Evolutionary conservation across 106 monocot genomes (phyloP).

Genomic region (Dioscorea zingiberensis): DNA sequence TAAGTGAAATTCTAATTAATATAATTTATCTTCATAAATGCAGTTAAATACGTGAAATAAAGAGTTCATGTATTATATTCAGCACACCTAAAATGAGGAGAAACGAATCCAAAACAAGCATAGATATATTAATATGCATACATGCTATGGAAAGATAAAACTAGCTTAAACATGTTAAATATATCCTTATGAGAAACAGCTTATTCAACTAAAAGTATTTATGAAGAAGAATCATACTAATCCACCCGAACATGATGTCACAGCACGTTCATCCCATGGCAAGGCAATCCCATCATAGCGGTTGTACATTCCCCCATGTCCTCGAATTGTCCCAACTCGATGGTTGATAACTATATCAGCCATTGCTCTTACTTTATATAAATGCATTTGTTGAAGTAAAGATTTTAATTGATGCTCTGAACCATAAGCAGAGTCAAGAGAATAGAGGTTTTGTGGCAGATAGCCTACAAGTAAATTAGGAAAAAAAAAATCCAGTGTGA

Average conservation of each 20-base stretch:
- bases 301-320: slow-evolving; percentile 64
- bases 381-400: slow-evolving; percentile 52
- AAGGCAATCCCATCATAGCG: slow-evolving; percentile 80
- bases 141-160: no score
- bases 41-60: no score
- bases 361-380: slow-evolving; percentile 74
- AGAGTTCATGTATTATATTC: no score
- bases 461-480: slow-evolving; percentile 50
- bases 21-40: no score
- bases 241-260: slow-evolving; percentile 86
- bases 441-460: slow-evolving; percentile 78
- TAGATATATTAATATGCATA: no score
- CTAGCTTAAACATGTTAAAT: no score
- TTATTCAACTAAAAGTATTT: neutral
- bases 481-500: neutral
- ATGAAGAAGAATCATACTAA: slow-evolving; percentile 21
- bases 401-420: slow-evolving; percentile 35
- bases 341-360: slow-evolving; percentile 93
- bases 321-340: slow-evolving; percentile 70
- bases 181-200: no score
- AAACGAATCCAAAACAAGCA: no score
- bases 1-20: no score
- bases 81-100: no score
- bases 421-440: slow-evolving; percentile 71
- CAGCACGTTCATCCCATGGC: slow-evolving; percentile 82